These are phyloP conservation scores for Gossypium gossypioides DNA, from an alignment of 441 rosid genomes.

Conservation along the genomic window DNA sequence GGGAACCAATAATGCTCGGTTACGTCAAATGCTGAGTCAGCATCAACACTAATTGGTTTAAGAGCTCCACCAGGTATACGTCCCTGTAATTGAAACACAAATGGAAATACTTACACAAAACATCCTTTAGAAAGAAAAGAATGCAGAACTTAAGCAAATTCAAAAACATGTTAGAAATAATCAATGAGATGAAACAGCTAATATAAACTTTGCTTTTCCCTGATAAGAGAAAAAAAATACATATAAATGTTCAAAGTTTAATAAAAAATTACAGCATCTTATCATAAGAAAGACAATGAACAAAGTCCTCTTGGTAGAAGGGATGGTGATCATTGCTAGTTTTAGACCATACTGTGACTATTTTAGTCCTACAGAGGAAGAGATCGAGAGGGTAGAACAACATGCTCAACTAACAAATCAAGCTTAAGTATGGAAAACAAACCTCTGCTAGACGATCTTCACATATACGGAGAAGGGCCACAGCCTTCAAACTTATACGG, in stretches of 20 bases:
- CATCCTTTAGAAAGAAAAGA: conserved; percentile 6
- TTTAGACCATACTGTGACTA: background rate
- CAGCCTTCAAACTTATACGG: conserved; percentile 96
- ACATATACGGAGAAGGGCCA: conserved; percentile 97
- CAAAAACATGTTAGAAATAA: conserved; percentile 5
- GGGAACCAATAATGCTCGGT: conserved; percentile 99
- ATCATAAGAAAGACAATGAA: conserved; percentile 1
- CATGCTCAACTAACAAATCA: conserved; percentile 9
- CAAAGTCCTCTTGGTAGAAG: conserved; percentile 5
- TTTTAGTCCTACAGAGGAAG: background rate
- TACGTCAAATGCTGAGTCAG: conserved; percentile 61
- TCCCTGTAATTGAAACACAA: conserved; percentile 46
- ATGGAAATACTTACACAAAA: conserved; percentile 12
- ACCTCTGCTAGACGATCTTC: conserved; percentile 99
- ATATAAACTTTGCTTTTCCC: background rate
- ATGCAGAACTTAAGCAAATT: conserved; percentile 15
- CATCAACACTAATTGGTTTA: conserved; percentile 56
- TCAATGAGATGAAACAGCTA: background rate
- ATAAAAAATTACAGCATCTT: background rate
- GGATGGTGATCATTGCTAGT: background rate
- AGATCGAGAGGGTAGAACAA: background rate
- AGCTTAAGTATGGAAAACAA: conserved; percentile 11
- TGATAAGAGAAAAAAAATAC: background rate
- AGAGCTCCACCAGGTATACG: conserved; percentile 90
- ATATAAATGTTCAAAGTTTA: background rate